Conservation (phyloP, 495 filamentous ascomycete genomes). For the Aspergillus olivimuriae region DNA sequence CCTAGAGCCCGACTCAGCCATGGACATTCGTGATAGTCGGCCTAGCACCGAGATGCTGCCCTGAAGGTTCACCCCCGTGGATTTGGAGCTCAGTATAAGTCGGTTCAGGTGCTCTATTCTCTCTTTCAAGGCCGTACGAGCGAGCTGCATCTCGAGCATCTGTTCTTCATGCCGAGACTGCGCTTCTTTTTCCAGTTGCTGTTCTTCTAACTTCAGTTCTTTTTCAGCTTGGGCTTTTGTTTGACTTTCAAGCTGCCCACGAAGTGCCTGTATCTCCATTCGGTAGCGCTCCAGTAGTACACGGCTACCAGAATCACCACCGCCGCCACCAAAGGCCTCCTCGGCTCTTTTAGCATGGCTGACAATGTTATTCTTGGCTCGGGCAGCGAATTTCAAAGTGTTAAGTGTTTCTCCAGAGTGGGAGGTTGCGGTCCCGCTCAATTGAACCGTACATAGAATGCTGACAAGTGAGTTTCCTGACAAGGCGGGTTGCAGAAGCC, state of each 20-base stretch:
- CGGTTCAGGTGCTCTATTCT: conserved; percentile 96
- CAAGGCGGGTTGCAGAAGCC: conserved; percentile 85
- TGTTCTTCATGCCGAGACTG: conserved; percentile 90
- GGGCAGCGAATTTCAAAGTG: conserved; percentile 92
- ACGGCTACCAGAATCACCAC: conserved; percentile 71
- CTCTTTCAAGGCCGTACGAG: conserved; percentile 91
- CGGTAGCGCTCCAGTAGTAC: conserved; percentile 90
- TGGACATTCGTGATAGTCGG: conserved; percentile 58
- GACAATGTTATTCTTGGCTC: conserved; percentile 96
- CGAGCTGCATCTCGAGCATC: conserved; percentile 96
- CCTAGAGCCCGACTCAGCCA: conserved; percentile 37
- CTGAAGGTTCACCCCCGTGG: conserved; percentile 78
- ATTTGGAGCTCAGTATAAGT: conserved; percentile 91
- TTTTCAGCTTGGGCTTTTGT: conserved; percentile 63
- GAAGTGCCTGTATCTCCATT: conserved; percentile 83
- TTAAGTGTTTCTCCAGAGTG: conserved; percentile 88
- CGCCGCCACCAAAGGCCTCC: conserved; percentile 67
- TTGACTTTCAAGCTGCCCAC: conserved; percentile 74
- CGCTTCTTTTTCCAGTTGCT: conserved; percentile 72
- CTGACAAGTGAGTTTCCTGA: conserved; percentile 92
- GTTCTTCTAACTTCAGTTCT: conserved; percentile 58
- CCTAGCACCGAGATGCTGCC: conserved; percentile 68
- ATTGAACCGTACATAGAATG: conserved; percentile 91
- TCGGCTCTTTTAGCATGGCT: conserved; percentile 95
- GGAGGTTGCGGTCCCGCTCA: conserved; percentile 57